phyloP scores from a whole-genome alignment of 2,329 filamentous ascomycete species.

The Colletotrichum sidae region DNA sequence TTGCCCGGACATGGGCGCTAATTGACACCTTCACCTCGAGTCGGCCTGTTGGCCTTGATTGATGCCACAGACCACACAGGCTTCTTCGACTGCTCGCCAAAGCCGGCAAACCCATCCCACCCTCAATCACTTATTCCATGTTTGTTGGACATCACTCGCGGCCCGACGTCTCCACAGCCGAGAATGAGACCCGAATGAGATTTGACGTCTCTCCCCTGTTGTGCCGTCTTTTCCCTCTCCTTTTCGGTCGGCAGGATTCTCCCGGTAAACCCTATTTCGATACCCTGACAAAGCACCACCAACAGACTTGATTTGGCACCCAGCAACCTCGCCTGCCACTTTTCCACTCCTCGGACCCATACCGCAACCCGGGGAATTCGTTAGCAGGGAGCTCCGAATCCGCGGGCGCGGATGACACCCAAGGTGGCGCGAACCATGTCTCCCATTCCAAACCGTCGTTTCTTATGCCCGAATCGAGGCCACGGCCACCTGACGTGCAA shows the following conservation, averaged over 20 bases:
- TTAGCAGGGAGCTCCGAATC: conserved; percentile 8
- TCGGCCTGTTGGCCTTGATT: too few species aligned
- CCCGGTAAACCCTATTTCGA: conserved; percentile 32
- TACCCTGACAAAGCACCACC: conserved; percentile 20
- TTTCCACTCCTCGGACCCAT: conserved; percentile 5
- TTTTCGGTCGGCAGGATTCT: conserved; percentile 17
- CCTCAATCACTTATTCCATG: neutral
- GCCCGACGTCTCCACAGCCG: conserved; percentile 30
- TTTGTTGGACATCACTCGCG: conserved; percentile 14
- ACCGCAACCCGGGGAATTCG: conserved; percentile 9
- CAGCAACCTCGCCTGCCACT: conserved; percentile 2
- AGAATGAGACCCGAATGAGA: conserved; percentile 17
- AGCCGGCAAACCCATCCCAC: too few species aligned
- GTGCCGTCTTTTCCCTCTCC: conserved; percentile 8
- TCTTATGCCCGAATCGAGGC: conserved; percentile 8
- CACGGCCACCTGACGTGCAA: neutral
- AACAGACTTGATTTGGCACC: conserved; percentile 13
- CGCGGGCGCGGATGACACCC: conserved; percentile 17
- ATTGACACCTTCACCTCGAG: neutral
- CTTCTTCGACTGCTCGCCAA: neutral
- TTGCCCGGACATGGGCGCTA: neutral
- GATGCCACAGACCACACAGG: too few species aligned
- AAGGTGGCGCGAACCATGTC: conserved; percentile 2
- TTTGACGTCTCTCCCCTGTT: conserved; percentile 16
- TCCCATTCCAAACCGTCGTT: neutral